Base-by-base conservation (phyloP, 108 stramenopile species). In the Nitzschia sp. region DNA sequence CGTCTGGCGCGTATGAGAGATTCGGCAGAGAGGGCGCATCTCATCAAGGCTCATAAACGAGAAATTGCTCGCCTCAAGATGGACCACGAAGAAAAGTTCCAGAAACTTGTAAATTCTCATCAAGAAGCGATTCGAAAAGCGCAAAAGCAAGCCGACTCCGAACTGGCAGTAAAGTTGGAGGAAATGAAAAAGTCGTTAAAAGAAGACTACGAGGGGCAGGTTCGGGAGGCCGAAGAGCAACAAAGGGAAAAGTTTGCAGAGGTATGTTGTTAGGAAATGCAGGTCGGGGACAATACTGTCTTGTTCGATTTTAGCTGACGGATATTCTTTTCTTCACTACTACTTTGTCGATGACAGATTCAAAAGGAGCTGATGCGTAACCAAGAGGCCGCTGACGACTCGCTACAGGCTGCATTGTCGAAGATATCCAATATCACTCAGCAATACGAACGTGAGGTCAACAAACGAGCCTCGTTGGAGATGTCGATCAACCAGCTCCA, bases 1-100 rank as follows among this genome's bases (percentile, higher is more conserved):
- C 69, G 80, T 23, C 33, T 80, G 66, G 69, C 75, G 28, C 58
- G 70, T 5, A 56, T 74, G 53, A n/a, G 74, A 56, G 80, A 80
- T 41, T 76, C 74, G 8, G 57, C 74, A 9, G 80, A 80, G 46
- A 64, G 80, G 1, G 73, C 80, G 2, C 64, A 60, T 45, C 21
- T 76, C 21, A 68, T 75, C 28, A 72, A 69, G 45, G 48, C 35
- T 16, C 80, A 80, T 66, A 76, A 80, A 41, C 68, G 68, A 25
- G 80, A 80, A 45, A 35, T 80, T 19, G 53, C 80, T 19, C 58
- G 71, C 8, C 26, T 80, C 31, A 64, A 71, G 45, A 9, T 62
- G 0, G 68, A 76, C 17, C 33, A 60, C 0, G 75, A 76, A 45
- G 34, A 58, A 17, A 25, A 35, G 22, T 21, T 76, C 17, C 68